A percentile compares a stretch with the other conserved stretches of the same genome.
These are phyloP conservation scores for Sclerotiophoma versabilis DNA, from an alignment of 2,329 filamentous ascomycete species.

Conservation along the genomic window DNA sequence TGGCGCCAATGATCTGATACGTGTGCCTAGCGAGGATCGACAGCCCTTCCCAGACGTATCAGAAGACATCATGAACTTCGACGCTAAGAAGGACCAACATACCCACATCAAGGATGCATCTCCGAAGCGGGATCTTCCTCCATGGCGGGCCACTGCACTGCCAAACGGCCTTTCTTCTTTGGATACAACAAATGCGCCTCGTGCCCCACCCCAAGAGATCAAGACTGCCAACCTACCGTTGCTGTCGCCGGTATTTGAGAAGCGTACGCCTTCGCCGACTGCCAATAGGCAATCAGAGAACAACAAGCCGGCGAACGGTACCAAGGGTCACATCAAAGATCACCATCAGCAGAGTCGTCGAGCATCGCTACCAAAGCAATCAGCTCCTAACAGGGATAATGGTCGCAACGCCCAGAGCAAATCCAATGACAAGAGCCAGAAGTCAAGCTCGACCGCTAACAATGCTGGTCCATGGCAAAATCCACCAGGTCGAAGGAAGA, in stretches of 20 bases:
- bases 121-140: slow-evolving; percentile 36
- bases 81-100: slow-evolving; percentile 31
- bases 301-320: slow-evolving; percentile 38
- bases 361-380: slow-evolving; percentile 34
- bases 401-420: slow-evolving; percentile 36
- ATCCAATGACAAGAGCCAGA: slow-evolving; percentile 36
- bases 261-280: slow-evolving; percentile 73
- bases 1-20: slow-evolving; percentile 31
- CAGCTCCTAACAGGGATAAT: slow-evolving; percentile 31
- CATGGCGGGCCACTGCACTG: slow-evolving; percentile 40
- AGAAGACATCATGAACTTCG: slow-evolving; percentile 40
- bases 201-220: slow-evolving; percentile 44
- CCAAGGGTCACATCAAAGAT: slow-evolving; percentile 39
- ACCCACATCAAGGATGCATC: slow-evolving; percentile 38
- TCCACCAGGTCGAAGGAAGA: slow-evolving; percentile 33
- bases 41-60: slow-evolving; percentile 37
- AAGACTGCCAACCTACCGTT: slow-evolving; percentile 53
- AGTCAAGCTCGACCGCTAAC: slow-evolving; percentile 20
- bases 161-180: slow-evolving; percentile 42
- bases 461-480: slow-evolving; percentile 31
- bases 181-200: slow-evolving; percentile 56
- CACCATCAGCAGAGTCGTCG: slow-evolving; percentile 37
- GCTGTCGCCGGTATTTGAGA: slow-evolving; percentile 78
- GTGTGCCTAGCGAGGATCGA: slow-evolving; percentile 33
- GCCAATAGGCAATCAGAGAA: slow-evolving; percentile 54